phyloP scores from a whole-genome alignment of 129 eudicot species.

The carrot (Daucus carota) region DNA sequence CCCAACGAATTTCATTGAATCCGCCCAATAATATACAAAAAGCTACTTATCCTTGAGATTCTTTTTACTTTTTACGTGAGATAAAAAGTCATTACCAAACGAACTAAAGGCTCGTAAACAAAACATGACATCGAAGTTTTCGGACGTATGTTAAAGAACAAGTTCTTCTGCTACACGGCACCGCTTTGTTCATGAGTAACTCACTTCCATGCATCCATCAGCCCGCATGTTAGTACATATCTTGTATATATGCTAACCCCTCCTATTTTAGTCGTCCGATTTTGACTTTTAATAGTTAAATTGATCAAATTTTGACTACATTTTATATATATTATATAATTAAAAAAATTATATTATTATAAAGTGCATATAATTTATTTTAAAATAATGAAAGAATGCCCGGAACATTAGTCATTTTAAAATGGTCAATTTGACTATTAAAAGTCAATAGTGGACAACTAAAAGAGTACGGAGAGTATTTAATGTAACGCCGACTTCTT shows the following conservation, averaged over 20 bases:
- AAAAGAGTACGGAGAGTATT: too few species aligned
- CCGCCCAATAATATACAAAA: not conserved
- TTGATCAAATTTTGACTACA: too few species aligned
- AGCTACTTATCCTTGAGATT: slow-evolving; percentile 11
- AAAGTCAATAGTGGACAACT: too few species aligned
- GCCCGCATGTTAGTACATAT: not conserved
- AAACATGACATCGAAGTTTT: not conserved
- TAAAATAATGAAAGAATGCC: too few species aligned
- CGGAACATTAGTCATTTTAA: too few species aligned
- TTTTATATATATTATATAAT: too few species aligned
- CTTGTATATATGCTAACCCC: too few species aligned
- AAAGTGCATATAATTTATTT: too few species aligned
- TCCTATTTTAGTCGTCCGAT: too few species aligned
- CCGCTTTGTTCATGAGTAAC: not conserved
- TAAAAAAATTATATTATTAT: too few species aligned
- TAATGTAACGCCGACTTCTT: not conserved
- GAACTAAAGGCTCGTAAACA: not conserved
- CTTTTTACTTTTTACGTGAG: not conserved
- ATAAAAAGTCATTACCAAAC: not conserved
- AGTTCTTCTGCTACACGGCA: not conserved
- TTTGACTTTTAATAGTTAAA: too few species aligned
- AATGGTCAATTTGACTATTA: too few species aligned
- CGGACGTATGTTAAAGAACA: not conserved
- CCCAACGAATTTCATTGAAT: not conserved
- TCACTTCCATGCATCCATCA: not conserved